Evolutionary conservation across 257 asterid genomes (phyloP), one percentile per base, ranked within the genome.

Genomic region (Ilex asprella): DNA sequence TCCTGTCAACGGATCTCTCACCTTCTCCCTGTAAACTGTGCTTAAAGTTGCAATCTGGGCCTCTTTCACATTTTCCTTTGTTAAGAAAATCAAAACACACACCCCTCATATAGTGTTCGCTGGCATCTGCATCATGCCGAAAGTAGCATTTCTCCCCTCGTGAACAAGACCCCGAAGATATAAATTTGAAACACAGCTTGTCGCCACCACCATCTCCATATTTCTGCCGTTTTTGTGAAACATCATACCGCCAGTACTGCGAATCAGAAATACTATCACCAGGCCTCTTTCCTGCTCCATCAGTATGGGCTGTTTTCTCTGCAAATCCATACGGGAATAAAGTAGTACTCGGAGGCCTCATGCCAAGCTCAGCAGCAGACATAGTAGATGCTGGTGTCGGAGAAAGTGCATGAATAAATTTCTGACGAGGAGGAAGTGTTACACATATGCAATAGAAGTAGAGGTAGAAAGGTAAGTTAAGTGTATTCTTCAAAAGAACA

Each of bases 181-280:
- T 69, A 72, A 73, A 92, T 76, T 92, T 89, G 71, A 86, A 92
- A 79, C 99, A 92, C 78, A 92, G 67, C 79, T 74, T 80, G 51
- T 79, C 84, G 68, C 83, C 78, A 15, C 55, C 75, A 39, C 86
- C 89, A 76, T 81, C 89, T 71, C 95, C 99, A 66, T 64, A 85
- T 70, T 86, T 89, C 72, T 73, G 96, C 74, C 91, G 81, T 72
- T 92, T 92, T 64, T 79, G 75, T 51, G 95, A 71, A 57, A 79
- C 89, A 67, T 92, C 99, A 70, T 89, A 92, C 58, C 99, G 81
- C 99, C 99, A 92, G 80, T 86, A 78, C 73, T 92, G 99, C 30
- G 86, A 57, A 74, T 89, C 99, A 61, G 92, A 66, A 57, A 13
- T 73, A 79, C 69, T 63, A 53, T 89, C 95, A 31, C 78, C 75